Conservation (phyloP, 1,284 basidiomycete species). For the Irpex sp. region DNA sequence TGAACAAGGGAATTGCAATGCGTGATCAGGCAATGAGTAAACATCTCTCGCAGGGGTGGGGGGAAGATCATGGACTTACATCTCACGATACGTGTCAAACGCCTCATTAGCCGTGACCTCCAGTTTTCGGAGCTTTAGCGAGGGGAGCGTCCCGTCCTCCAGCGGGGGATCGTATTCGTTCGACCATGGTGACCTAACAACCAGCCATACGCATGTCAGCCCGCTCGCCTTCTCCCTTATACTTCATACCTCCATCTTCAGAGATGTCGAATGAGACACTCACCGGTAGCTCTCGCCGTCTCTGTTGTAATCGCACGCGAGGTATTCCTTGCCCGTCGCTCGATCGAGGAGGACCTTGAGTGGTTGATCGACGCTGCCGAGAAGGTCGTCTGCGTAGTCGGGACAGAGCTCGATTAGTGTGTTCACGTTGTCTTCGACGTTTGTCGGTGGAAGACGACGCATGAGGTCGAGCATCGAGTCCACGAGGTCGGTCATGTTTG, state of each 20-base stretch:
- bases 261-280: slow-evolving; percentile 15
- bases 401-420: slow-evolving; percentile 82
- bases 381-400: slow-evolving; percentile 94
- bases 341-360: slow-evolving; percentile 80
- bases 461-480: slow-evolving; percentile 95
- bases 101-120: slow-evolving; percentile 94
- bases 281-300: slow-evolving; percentile 95
- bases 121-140: slow-evolving; percentile 81
- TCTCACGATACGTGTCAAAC: slow-evolving; percentile 96
- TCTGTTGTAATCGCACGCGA: slow-evolving; percentile 97
- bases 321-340: slow-evolving; percentile 81
- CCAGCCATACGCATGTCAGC: slow-evolving; percentile 8
- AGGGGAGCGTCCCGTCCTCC: slow-evolving; percentile 85
- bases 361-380: slow-evolving; percentile 95
- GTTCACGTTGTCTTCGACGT: slow-evolving; percentile 85
- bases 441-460: slow-evolving; percentile 91
- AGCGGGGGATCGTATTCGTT: slow-evolving; percentile 91
- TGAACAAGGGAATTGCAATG: background rate
- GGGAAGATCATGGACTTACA: slow-evolving; percentile 47
- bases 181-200: slow-evolving; percentile 88
- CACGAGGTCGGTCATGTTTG: slow-evolving; percentile 66
- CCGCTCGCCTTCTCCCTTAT: background rate
- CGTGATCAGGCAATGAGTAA: background rate
- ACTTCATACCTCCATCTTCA: background rate
- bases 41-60: background rate